Base-by-base conservation (phyloP, 768 basidiomycete species). In the Rhodotorula diobovata region DNA sequence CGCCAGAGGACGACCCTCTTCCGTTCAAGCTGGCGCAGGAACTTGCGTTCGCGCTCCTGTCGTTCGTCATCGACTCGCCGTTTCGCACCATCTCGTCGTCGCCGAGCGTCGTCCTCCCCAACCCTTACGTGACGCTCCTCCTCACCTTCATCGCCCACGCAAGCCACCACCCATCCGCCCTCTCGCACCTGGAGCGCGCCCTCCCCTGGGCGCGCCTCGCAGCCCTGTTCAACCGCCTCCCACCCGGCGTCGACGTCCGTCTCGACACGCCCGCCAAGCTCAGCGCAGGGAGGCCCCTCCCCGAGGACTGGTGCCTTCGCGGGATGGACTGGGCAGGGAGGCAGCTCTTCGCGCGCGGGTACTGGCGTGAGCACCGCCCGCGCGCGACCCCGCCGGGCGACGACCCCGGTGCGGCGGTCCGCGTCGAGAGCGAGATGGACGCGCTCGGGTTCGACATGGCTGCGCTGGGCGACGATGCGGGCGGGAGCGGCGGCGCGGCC, bases 251-350 rank as follows among this genome's bases (percentile, higher is more conserved):
- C 56, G 48, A 77, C 66, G 55, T 72, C 66, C 66, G 82, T 77
- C 34, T 71, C 78, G 81, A 81, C 54, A 54, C 73, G 15, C 72
- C 87, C 83, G 79, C 82, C 34, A 80, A 81, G 34, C 86, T 93
- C 83, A 83, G 90, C 56, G 86, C 86, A 23, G 66, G 66, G 2
- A 15, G 57, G 8, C 88, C 91, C 0, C 82, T 98, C 4, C 85
- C 90, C 0, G 96, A 99, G 80, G 96, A 98, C 77, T 97, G 94
- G 93, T 90, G 90, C 77, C 79, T 97, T 75, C 85, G 96, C 43
- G 96, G 96, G 2, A 91, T 94, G 88, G 93, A 93, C 76, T 99
- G 96, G 96, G 89, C 91, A 8, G 89, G 91, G 12, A 84, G 91
- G 68, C 86, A 87, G 71, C 88, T 97, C 25, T 98, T 89, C 79